Evolutionary conservation across 2,329 filamentous ascomycete genomes (phyloP), one percentile per base, ranked within the genome.

Genomic region (Hirsutella rhossiliensis): DNA sequence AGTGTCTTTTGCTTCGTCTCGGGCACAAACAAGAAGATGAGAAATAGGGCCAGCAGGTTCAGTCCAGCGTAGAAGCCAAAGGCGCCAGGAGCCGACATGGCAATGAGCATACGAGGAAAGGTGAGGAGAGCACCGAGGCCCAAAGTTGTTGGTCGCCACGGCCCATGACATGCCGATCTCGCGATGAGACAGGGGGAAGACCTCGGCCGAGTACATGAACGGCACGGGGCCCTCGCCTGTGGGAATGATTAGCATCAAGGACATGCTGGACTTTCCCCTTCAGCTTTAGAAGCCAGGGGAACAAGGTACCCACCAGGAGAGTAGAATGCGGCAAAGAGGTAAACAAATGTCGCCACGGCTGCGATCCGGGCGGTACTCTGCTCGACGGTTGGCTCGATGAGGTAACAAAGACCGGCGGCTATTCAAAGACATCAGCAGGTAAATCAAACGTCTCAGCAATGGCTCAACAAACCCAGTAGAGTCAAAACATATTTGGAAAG

Each of bases 1-100:
- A 73, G 60, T 0, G 69, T 72, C 43, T 67, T 64, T 32, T 71
- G 67, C 56, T 72, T 72, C 2, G 70, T 73, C 55, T 73, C 70
- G 0, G 69, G 70, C 0, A 73, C 64, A 41, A 71, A 63, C 27
- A 70, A 60, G 47, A 72, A 71, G 48, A 72, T 72, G 49, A 73
- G 60, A 36, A 62, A 44, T 53, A 71, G 64, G 0, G 68, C 69
- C 0, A 69, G 53, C 1, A 68, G 37, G 48, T 73, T 73, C 30
- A 72, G 64, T 2, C 61, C 69, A 0, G 69, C 69, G 39, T 73
- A 73, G 49, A 70, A 64, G 0, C 63, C 63, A 45, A 64, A 63
- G 5, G 59, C 60, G 17, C 60, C 60, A 2, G 59, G 58, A 0
- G 48, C 46, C 1, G 58, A 59, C 52, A 63, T 62, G 38, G 57